Conservation (phyloP, 129 eudicot genomes). For the Pittosporum tobira region DNA sequence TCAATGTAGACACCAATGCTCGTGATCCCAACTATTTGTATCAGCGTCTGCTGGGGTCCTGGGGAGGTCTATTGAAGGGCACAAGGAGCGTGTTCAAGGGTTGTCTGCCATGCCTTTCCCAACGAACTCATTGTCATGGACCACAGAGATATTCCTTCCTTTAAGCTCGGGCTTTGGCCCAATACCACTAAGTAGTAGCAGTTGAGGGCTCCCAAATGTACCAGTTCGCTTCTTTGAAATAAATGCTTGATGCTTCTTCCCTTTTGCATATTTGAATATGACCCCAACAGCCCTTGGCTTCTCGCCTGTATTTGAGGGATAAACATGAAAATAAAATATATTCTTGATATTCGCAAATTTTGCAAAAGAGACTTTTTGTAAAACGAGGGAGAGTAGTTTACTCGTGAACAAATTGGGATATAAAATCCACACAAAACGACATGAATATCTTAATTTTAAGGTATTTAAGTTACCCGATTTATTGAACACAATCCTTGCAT, state of each 20-base stretch:
- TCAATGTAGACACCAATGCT: constrained; percentile 71
- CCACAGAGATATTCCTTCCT: constrained; percentile 54
- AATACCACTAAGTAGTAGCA: constrained; percentile 77
- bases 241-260: constrained; percentile 43
- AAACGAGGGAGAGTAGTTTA: too few relatives aligned
- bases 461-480: too few relatives aligned
- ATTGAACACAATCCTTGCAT: constrained; percentile 79
- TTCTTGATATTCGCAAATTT: too few relatives aligned
- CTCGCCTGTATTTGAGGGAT: too few relatives aligned
- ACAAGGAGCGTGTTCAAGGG: constrained; percentile 63
- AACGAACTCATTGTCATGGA: constrained; percentile 59
- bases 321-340: too few relatives aligned
- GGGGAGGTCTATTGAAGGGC: constrained; percentile 44
- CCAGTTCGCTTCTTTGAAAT: constrained; percentile 48
- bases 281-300: constrained; percentile 82
- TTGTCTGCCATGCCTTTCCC: constrained; percentile 86
- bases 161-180: constrained; percentile 77
- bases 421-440: not conserved
- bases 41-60: constrained; percentile 53
- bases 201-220: constrained; percentile 90
- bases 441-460: too few relatives aligned
- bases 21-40: constrained; percentile 74
- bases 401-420: not conserved
- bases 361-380: too few relatives aligned
- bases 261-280: constrained; percentile 66